Conservation (phyloP, 2,329 filamentous ascomycete genomes). For the Kalmusia sp. region DNA sequence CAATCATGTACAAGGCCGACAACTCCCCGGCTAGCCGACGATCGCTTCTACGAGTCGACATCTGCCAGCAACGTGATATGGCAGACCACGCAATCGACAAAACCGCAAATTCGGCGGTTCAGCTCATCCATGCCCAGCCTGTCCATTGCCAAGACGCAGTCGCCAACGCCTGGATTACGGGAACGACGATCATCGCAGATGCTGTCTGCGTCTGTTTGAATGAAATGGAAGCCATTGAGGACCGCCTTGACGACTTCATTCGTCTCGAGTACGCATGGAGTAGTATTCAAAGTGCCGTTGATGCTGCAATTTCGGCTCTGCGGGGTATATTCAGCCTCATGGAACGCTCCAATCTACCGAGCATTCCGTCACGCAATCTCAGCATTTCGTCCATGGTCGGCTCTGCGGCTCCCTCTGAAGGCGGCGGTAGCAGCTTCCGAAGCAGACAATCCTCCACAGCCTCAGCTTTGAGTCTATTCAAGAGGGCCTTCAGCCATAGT, state of each 20-base stretch:
- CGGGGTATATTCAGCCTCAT: constrained; percentile 57
- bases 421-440: constrained; percentile 16
- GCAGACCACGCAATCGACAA: constrained; percentile 56
- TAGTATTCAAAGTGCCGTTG: constrained; percentile 50
- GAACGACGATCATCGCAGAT: constrained; percentile 54
- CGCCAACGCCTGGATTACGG: constrained; percentile 54
- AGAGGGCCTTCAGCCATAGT: constrained; percentile 32
- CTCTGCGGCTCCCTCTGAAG: constrained; percentile 21
- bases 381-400: constrained; percentile 37
- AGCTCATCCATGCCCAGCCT: constrained; percentile 53
- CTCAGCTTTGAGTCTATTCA: constrained; percentile 36
- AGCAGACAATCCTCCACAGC: constrained; percentile 34
- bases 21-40: constrained; percentile 33
- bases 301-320: constrained; percentile 50
- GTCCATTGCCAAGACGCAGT: constrained; percentile 48
- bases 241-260: constrained; percentile 54
- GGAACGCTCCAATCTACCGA: constrained; percentile 22
- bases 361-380: constrained; percentile 25
- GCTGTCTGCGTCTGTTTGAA: constrained; percentile 51
- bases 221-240: constrained; percentile 49
- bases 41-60: constrained; percentile 52
- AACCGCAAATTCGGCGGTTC: constrained; percentile 52
- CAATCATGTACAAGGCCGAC: constrained; percentile 40
- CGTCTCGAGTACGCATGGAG: constrained; percentile 54
- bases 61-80: constrained; percentile 53